phyloP scores from a whole-genome alignment of 768 basidiomycete genomes.

The Porphyrellus cyaneotinctus region DNA sequence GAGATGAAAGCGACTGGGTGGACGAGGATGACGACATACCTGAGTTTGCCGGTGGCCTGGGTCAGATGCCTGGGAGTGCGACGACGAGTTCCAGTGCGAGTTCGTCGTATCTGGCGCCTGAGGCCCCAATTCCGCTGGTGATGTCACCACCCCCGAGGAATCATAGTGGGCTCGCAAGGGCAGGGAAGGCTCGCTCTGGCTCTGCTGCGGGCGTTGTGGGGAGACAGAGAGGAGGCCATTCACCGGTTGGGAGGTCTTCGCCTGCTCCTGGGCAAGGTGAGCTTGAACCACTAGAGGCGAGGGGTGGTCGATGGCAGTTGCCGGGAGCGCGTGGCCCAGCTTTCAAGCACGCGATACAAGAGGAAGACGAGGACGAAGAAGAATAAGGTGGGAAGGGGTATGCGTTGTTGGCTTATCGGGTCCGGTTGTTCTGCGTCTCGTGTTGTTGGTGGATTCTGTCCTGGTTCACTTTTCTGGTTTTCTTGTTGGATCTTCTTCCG shows the following conservation, averaged over 20 bases:
- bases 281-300: constrained; percentile 46
- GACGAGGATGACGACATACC: constrained; percentile 78
- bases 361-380: constrained; percentile 85
- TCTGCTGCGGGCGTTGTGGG: constrained; percentile 27
- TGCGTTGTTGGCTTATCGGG: constrained; percentile 1
- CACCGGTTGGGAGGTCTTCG: constrained; percentile 56
- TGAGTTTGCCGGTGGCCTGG: constrained; percentile 73
- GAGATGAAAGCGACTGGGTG: constrained; percentile 86
- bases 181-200: constrained; percentile 28
- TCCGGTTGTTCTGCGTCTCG: constrained; percentile 6
- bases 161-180: constrained; percentile 38
- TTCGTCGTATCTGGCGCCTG: constrained; percentile 26
- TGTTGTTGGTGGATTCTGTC: constrained; percentile 12
- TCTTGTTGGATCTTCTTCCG: constrained; percentile 1
- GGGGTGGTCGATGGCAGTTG: constrained; percentile 63
- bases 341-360: constrained; percentile 69
- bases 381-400: constrained; percentile 34
- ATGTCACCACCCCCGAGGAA: constrained; percentile 49
- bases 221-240: constrained; percentile 50
- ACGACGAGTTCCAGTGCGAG: constrained; percentile 25
- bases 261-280: constrained; percentile 52
- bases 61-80: constrained; percentile 44
- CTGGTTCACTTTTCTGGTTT: constrained; percentile 1
- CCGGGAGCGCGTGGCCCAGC: constrained; percentile 67
- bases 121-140: constrained; percentile 40